Evolutionary conservation across 2,329 filamentous ascomycete species (phyloP).

Genomic region (Stemphylium vesicarium): DNA sequence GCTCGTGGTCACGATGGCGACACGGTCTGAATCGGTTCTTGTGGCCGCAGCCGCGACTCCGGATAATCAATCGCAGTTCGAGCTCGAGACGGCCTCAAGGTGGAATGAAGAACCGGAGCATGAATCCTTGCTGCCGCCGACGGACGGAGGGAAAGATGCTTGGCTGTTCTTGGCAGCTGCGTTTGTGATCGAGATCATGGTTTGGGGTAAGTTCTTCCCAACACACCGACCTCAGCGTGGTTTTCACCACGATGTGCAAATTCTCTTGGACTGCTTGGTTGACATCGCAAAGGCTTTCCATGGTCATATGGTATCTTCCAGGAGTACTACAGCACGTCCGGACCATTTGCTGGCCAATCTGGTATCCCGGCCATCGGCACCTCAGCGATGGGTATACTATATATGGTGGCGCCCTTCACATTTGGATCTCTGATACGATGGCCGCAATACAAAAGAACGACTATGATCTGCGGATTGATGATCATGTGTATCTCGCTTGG

Average conservation of each 20-base stretch:
- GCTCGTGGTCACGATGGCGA: background rate
- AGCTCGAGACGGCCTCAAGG: conserved; percentile 7
- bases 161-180: conserved; percentile 59
- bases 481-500: conserved; percentile 46
- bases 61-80: conserved; percentile 3
- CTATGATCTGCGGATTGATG: conserved; percentile 44
- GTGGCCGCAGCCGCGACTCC: background rate
- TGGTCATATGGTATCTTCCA: conserved; percentile 75
- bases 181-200: conserved; percentile 58
- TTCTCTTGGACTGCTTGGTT: background rate
- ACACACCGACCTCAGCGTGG: background rate
- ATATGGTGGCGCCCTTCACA: conserved; percentile 51
- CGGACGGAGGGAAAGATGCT: conserved; percentile 59
- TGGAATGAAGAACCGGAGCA: conserved; percentile 11
- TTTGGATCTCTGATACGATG: conserved; percentile 45
- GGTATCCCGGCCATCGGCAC: conserved; percentile 70
- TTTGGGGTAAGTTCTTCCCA: conserved; percentile 50
- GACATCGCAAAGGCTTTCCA: conserved; percentile 62
- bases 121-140: conserved; percentile 48
- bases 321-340: conserved; percentile 68
- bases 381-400: conserved; percentile 62
- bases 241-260: background rate
- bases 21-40: background rate
- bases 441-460: conserved; percentile 39
- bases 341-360: conserved; percentile 61